Evolutionary conservation across 164 flowering plant genomes (phyloP), one percentile per base, ranked within the genome.

Genomic region (Annona cherimola): DNA sequence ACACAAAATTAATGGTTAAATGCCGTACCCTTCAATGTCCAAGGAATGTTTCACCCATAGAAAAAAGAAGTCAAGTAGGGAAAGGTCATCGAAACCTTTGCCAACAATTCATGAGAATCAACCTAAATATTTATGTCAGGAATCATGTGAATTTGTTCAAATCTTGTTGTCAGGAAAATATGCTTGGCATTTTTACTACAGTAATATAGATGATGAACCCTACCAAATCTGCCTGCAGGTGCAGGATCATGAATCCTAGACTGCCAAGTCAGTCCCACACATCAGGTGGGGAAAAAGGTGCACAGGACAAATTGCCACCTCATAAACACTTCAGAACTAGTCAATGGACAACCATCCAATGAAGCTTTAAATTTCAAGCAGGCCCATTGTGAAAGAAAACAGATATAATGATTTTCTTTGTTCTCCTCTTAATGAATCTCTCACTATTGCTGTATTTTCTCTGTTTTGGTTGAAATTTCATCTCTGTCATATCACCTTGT

Each of bases 1-100:
- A 84, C 57, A 82, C 6, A 45, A 41, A 50, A 50, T 3, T 50
- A 12, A 11, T 16, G 9, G 57, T 50, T 50, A 9, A 11, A 26
- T 18, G n/a, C 42, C 41, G 14, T 20, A 40, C 40, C 44, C 44
- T 41, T 44, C 40, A 64, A 41, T 41, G 18, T 64, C 40, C n/a
- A 39, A 42, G 67, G 40, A n/a, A 39, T 64, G 67, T n/a, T 64
- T 64, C 45, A 64, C 41, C 40, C 41, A 43, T 41, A 16, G 57
- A 50, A 50, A 50, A 50, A 50, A 50, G 57, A 50, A 9, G 57
- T 7, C 57, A 50, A 50, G 57, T 50, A 16, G 57, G 57, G 14
- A 50, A 16, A 11, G 14, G 11, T 9, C 14, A 9, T 11, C 14
- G 3, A 1, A 50, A 50, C 57, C 5, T 50, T 50, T 50, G 57